Evolutionary conservation across 2,329 filamentous ascomycete genomes (phyloP), one percentile per base, ranked within the genome.

Genomic region (Clonostachys sp.): DNA sequence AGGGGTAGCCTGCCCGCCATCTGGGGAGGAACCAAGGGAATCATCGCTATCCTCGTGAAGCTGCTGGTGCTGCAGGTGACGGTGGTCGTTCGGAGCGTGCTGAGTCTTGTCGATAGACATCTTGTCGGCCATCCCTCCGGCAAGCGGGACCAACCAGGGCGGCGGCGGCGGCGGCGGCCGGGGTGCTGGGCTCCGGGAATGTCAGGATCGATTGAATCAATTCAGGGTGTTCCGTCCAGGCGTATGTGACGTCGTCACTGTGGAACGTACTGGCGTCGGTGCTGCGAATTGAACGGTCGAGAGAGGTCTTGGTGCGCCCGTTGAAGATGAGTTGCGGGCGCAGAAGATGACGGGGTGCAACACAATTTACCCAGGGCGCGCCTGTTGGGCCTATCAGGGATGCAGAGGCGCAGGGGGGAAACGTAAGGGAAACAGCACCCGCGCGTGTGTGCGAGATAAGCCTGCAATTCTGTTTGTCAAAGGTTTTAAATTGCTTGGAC

Each of bases 51-150:
- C 78, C 53, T 83, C 78, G 63, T 78, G 62, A 53, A 50, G 62
- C 75, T 66, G 64, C 48, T 59, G 57, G 49, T 54, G 57, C 46
- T 53, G 53, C 50, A 52, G 53, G 39, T 60, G 57, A 46, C 51
- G 51, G 53, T 56, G 55, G 48, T 59, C 53, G 51, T 55, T 49
- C 47, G 59, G 57, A 52, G 53, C 53, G 50, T 52, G 56, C 53
- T 60, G 53, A 55, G 60, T 77, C 64, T 78, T 78, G 64, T 84
- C 80, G 65, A 84, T 80, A 56, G 81, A 84, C 82, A 84, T 86
- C 57, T 73, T 80, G 68, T 83, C 80, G 68, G 79, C 78, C 80
- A 85, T 85, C 64, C 72, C 74, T 72, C 65, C 55, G 56, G 61
- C 55, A 57, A 30, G 24, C 24, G 62, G 62, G 64, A n/a, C 38